phyloP scores from a whole-genome alignment of 257 asterid species.

The Vinca minor region DNA sequence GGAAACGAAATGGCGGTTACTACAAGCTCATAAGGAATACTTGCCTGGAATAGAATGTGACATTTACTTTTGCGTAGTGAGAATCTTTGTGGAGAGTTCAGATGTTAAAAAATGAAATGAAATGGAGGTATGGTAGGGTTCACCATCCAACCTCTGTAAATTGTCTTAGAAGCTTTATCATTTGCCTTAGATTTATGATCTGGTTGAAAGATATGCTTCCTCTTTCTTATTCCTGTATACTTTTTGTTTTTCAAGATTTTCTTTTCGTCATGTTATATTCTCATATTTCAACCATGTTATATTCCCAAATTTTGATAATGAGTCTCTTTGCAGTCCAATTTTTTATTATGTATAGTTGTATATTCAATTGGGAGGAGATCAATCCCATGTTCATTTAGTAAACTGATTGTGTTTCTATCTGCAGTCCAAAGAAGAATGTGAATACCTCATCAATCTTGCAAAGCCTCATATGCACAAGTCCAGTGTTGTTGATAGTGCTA shows the following conservation, averaged over 20 bases:
- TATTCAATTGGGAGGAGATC: background rate
- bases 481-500: slow-evolving; percentile 74
- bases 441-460: slow-evolving; percentile 78
- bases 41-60: background rate
- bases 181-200: background rate
- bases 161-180: background rate
- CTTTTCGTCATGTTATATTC: background rate
- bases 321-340: background rate
- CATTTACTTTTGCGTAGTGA: too few relatives aligned
- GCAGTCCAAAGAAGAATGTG: slow-evolving; percentile 92
- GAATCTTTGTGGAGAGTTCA: background rate
- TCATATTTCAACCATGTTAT: too few relatives aligned
- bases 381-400: background rate
- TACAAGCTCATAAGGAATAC: background rate
- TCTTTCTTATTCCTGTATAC: background rate
- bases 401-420: slow-evolving; percentile 10
- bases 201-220: background rate
- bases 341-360: background rate
- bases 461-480: slow-evolving; percentile 86
- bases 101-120: background rate
- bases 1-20: too few relatives aligned
- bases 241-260: background rate
- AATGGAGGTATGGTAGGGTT: background rate
- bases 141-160: background rate
- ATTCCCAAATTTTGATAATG: background rate